These are phyloP conservation scores for Leccinum sublutescens DNA, from an alignment of 768 basidiomycete genomes.

Conservation along the genomic window DNA sequence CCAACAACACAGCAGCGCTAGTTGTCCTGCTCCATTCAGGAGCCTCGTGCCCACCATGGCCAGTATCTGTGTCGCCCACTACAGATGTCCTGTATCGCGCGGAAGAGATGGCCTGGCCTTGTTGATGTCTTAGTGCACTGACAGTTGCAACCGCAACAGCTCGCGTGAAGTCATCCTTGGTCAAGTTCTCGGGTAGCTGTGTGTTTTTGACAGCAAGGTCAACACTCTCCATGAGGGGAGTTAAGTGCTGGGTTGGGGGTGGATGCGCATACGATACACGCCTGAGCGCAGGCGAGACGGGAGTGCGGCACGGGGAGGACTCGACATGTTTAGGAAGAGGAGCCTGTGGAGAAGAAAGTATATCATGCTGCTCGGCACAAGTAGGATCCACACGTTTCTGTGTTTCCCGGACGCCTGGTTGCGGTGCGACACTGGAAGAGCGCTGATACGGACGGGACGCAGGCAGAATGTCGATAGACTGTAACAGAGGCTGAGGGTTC, in stretches of 20 bases:
- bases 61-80: slow-evolving; percentile 39
- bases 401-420: slow-evolving; percentile 18
- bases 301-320: slow-evolving; percentile 14
- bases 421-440: slow-evolving; percentile 20
- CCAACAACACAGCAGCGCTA: slow-evolving; percentile 86
- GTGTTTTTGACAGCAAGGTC: slow-evolving; percentile 69
- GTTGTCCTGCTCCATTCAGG: slow-evolving; percentile 93
- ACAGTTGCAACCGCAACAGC: slow-evolving; percentile 95
- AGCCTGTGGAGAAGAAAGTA: slow-evolving; percentile 39
- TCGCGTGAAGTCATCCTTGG: slow-evolving; percentile 86
- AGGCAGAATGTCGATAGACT: slow-evolving; percentile 58
- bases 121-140: slow-evolving; percentile 82
- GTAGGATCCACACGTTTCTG: slow-evolving; percentile 47
- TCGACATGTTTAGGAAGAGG: slow-evolving; percentile 35
- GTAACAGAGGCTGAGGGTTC: slow-evolving; percentile 84
- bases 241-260: slow-evolving; percentile 38
- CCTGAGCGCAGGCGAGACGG: slow-evolving; percentile 45
- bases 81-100: slow-evolving; percentile 45
- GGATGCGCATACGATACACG: slow-evolving; percentile 57
- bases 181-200: slow-evolving; percentile 59
- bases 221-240: slow-evolving; percentile 76
- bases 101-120: slow-evolving; percentile 50
- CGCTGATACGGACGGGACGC: slow-evolving; percentile 62
- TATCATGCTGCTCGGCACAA: slow-evolving; percentile 31
- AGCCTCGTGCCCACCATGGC: slow-evolving; percentile 86